Base-by-base conservation (phyloP, 768 basidiomycete genomes). In the Termitomyces sp. region DNA sequence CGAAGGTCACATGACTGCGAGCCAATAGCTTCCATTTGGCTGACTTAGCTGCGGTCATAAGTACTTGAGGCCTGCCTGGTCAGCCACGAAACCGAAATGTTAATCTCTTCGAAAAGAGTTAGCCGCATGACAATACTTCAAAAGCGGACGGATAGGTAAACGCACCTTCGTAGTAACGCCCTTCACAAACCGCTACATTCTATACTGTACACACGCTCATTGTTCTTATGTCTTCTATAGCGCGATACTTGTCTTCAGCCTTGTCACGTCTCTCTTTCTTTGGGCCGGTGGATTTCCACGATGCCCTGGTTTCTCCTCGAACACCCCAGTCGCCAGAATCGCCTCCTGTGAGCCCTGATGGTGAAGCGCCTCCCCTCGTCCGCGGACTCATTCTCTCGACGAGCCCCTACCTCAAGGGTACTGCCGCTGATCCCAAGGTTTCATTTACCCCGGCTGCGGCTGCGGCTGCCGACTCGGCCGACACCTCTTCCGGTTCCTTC, bases 151-250 rank as follows among this genome's bases (percentile, higher is more conserved):
- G 23, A 13, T 14, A n/a, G 13, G 20, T 35, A 32, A 32, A 7
- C 7, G 13, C 8, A 8, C 7, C 4, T 35, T 8, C 23, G 12
- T n/a, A 13, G 41, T 33, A 32, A 55, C 20, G 9, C 23, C 54
- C 23, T 9, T 18, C 28, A 46, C 26, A 48, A 5, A 48, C 58
- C 41, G 50, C 33, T 47, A 60, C 58, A 63, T 57, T 28, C 62
- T 60, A 63, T 60, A 28, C 38, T 36, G 28, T 53, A 56, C 46
- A 58, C 57, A 57, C 62, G 23, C 52, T 63, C 58, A 44, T 59
- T 63, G 35, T 26, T 55, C 7, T 43, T 26, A 63, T 63, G 62
- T 60, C 62, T 30, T 50, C 20, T 30, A 32, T 63, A 53, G 53
- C 26, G 14, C 59, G 56, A 50, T 63, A 57, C 40, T 20, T 63